Conservation (phyloP, 1,284 basidiomycete genomes). For the Cutaneotrichosporon dermatis region DNA sequence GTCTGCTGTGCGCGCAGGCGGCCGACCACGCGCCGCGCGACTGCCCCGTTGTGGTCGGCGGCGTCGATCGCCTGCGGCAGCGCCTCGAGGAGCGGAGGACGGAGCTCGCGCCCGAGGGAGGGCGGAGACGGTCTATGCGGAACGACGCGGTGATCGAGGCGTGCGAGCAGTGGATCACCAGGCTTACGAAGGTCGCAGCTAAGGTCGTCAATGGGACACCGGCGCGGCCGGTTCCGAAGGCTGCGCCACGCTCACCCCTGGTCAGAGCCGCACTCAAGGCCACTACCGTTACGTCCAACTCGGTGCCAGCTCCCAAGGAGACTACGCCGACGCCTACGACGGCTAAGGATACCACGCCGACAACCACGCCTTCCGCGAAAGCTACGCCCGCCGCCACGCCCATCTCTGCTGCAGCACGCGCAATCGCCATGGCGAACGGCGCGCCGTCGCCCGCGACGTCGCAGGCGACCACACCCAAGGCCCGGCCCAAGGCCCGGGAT, state of each 20-base stretch:
- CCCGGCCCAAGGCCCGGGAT: too few relatives aligned
- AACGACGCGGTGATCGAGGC: slow-evolving; percentile 17
- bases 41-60: slow-evolving; percentile 29
- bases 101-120: background rate
- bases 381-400: background rate
- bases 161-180: slow-evolving; percentile 31
- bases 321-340: too few relatives aligned
- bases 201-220: slow-evolving; percentile 7
- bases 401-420: background rate
- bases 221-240: background rate
- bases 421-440: background rate
- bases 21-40: slow-evolving; percentile 29
- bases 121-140: background rate
- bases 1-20: background rate
- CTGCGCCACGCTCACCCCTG: background rate
- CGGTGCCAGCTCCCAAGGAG: too few relatives aligned
- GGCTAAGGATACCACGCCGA: too few relatives aligned
- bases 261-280: background rate
- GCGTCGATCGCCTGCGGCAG: slow-evolving; percentile 18
- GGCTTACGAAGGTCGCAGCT: slow-evolving; percentile 19
- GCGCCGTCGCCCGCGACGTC: background rate
- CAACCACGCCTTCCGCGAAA: too few relatives aligned
- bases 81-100: slow-evolving; percentile 15
- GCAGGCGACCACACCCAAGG: too few relatives aligned
- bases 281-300: too few relatives aligned